These are phyloP conservation scores for Begonia peltatifolia DNA, from an alignment of 306 rosid genomes.

Conservation along the genomic window DNA sequence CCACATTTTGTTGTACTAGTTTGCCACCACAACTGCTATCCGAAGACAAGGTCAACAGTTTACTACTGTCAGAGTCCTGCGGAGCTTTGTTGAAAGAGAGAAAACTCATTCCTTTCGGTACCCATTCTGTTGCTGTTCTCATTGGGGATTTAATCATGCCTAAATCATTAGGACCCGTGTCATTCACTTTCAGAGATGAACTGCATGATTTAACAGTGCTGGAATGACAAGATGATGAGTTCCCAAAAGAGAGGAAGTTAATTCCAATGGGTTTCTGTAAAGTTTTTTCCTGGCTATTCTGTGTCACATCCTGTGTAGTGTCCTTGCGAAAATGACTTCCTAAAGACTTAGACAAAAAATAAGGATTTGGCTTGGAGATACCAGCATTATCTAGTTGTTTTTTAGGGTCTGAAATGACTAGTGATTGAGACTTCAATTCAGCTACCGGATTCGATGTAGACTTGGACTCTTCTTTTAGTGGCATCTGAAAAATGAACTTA, in stretches of 20 bases:
- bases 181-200: conserved; percentile 17
- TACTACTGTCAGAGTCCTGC: conserved; percentile 19
- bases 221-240: conserved; percentile 15
- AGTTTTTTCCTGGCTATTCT: conserved; percentile 16
- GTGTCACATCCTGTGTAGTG: conserved; percentile 15
- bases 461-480: conserved; percentile 26
- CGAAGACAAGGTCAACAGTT: conserved; percentile 16
- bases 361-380: conserved; percentile 15
- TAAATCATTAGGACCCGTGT: conserved; percentile 10
- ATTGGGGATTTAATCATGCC: conserved; percentile 11
- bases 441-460: conserved; percentile 22
- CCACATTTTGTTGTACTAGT: conserved; percentile 14
- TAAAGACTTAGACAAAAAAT: conserved; percentile 9
- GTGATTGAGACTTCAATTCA: conserved; percentile 22
- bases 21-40: conserved; percentile 12
- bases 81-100: conserved; percentile 51
- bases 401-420: conserved; percentile 17
- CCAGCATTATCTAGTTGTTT: conserved; percentile 17
- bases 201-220: conserved; percentile 17
- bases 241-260: conserved; percentile 31
- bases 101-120: conserved; percentile 57
- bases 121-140: conserved; percentile 17
- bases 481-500: conserved; percentile 25
- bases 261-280: conserved; percentile 34
- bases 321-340: conserved; percentile 15